These are phyloP conservation scores for Claviceps pazoutovae DNA, from an alignment of 2,329 filamentous ascomycete genomes.

Conservation along the genomic window DNA sequence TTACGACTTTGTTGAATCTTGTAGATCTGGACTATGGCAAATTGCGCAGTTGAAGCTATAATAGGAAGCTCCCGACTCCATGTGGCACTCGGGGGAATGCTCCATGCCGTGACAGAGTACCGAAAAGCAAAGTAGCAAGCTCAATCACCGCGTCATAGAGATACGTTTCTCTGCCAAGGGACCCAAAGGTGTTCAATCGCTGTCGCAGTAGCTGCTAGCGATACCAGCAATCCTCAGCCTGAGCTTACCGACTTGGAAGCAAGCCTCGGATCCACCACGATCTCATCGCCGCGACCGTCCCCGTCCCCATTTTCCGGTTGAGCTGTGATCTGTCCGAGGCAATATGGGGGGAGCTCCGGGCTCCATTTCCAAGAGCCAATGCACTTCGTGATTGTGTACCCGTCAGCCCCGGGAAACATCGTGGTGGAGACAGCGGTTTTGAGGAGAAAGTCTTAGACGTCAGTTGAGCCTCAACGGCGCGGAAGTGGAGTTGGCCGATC, in stretches of 20 bases:
- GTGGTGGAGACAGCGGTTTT: too few relatives aligned
- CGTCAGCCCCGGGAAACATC: too few relatives aligned
- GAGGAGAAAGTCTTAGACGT: constrained; percentile 2
- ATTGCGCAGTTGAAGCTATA: background rate
- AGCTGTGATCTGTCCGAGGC: too few relatives aligned
- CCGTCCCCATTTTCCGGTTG: too few relatives aligned
- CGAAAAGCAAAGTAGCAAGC: background rate
- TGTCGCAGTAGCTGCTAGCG: background rate
- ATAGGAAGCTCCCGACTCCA: background rate
- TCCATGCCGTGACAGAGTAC: too few relatives aligned
- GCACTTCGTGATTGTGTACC: too few relatives aligned
- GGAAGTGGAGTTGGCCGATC: background rate
- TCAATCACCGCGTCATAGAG: constrained; percentile 6
- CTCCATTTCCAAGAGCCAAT: too few relatives aligned
- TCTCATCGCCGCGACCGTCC: too few relatives aligned
- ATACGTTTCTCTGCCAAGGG: background rate
- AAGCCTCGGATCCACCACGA: too few relatives aligned
- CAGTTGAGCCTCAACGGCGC: constrained; percentile 2
- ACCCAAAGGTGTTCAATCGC: background rate
- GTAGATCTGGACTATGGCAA: background rate
- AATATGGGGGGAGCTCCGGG: too few relatives aligned
- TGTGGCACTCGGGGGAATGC: background rate
- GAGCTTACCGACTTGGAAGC: too few relatives aligned
- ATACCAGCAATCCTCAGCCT: background rate
- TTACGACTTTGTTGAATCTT: too few relatives aligned